Base-by-base conservation (phyloP, 257 asterid genomes). In the Plectranthus barbatus region DNA sequence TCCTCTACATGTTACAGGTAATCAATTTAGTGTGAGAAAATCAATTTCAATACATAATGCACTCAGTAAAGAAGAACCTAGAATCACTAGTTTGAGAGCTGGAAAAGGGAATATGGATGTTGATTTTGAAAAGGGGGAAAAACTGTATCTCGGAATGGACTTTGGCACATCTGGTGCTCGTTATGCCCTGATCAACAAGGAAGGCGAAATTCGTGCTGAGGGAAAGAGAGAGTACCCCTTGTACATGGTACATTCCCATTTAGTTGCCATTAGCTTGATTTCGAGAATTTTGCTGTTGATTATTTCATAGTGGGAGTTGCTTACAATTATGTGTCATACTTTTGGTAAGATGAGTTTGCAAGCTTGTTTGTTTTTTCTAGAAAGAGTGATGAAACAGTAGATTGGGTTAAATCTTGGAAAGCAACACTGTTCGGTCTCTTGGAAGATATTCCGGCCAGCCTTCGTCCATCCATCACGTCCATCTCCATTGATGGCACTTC, bases 81-180 rank as follows among this genome's bases (percentile, higher is more conserved):
- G 72, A 65, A 71, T 26, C 34, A 24, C 66, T 24, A 50, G 68
- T 56, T 39, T 64, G 69, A 56, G 77, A 60, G 72, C 65, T 29
- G 51, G 74, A 75, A 59, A 70, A 47, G 64, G 33, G 14, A 63
- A 21, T 24, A 74, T 59, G 68, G 72, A 63, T 15, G 52, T 23
- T 62, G 70, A 71, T 65, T 42, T 67, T 53, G 72, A 73, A 63
- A 71, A 4, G 1, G 80, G 66, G 69, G 72, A 76, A 66, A 51
- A 68, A 75, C 91, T 87, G 65, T 90, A 87, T 79, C 93, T 90
- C 31, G 97, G 97, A 39, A 83, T 90, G 95, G 96, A 90, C 61
- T 90, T 90, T 65, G 97, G 97, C 57, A 90, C 97, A 3, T 87
- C 97, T 4, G 97, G 97, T 61, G 97, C 96, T 70, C 87, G 96